phyloP scores from a whole-genome alignment of 768 basidiomycete genomes.

The Mycena rosella region DNA sequence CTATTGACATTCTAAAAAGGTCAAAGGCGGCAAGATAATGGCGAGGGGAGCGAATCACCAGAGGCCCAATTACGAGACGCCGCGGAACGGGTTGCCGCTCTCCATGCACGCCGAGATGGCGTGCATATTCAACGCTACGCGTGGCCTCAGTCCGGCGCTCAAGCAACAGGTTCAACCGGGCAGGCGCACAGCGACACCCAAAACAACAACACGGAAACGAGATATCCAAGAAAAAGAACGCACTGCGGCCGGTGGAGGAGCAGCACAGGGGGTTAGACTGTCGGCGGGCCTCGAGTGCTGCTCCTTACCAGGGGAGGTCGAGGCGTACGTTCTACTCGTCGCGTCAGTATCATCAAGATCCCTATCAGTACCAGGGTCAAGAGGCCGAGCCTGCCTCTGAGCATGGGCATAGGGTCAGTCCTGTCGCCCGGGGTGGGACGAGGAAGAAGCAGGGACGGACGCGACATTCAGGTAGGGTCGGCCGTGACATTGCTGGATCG shows the following conservation, averaged over 20 bases:
- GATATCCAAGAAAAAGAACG: slow-evolving; percentile 26
- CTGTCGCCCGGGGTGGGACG: background rate
- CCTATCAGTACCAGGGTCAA: too few relatives aligned
- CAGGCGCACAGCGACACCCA: slow-evolving; percentile 18
- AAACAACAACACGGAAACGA: slow-evolving; percentile 37
- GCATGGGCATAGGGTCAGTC: slow-evolving; percentile 1
- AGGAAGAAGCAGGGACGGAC: slow-evolving; percentile 12
- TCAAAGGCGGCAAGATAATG: slow-evolving; percentile 69
- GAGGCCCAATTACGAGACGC: slow-evolving; percentile 63
- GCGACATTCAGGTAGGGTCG: slow-evolving; percentile 43
- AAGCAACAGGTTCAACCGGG: slow-evolving; percentile 65
- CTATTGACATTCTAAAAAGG: slow-evolving; percentile 33
- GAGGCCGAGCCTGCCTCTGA: slow-evolving; percentile 20
- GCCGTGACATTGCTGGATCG: slow-evolving; percentile 38
- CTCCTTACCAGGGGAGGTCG: slow-evolving; percentile 26
- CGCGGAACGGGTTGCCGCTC: slow-evolving; percentile 55
- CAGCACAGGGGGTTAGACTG: slow-evolving; percentile 28
- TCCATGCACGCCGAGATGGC: slow-evolving; percentile 74
- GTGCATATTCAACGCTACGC: slow-evolving; percentile 64
- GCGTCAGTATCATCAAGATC: slow-evolving; percentile 22
- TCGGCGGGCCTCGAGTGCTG: slow-evolving; percentile 12
- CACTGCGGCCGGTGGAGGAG: slow-evolving; percentile 20
- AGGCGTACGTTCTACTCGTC: slow-evolving; percentile 22
- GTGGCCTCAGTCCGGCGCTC: slow-evolving; percentile 64
- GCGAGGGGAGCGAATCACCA: slow-evolving; percentile 68